A percentile compares a stretch with the other conserved stretches of the same genome.
These are phyloP conservation scores for Sphagnum contortum DNA, from an alignment of 225 moss, liverwort and hornwort species.

Conservation along the genomic window DNA sequence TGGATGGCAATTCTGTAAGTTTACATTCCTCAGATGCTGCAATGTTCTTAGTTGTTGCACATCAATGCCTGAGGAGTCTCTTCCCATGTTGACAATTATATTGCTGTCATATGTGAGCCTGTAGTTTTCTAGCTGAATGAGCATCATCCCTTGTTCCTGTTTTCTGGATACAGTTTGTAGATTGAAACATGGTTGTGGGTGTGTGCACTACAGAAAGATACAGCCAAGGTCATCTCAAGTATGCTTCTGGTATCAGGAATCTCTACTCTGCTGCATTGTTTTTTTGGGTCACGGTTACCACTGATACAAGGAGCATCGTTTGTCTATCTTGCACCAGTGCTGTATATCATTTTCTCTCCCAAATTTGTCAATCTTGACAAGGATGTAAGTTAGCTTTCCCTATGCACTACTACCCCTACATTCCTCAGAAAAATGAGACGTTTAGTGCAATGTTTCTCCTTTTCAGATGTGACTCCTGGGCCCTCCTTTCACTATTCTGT, in stretches of 20 bases:
- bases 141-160: no score
- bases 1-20: conserved; percentile 74
- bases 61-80: no score
- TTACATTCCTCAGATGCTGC: neutral
- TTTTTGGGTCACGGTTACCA: conserved; percentile 72
- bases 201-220: conserved; percentile 48
- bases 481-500: no score
- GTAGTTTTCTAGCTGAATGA: no score
- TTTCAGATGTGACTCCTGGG: no score
- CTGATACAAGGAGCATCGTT: conserved; percentile 88
- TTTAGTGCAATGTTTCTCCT: no score
- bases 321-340: conserved; percentile 72
- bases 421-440: neutral
- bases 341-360: conserved; percentile 64
- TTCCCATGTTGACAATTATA: no score
- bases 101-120: no score
- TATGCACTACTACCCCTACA: neutral
- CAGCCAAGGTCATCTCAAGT: conserved; percentile 79
- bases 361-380: conserved; percentile 23
- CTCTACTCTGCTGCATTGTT: conserved; percentile 69
- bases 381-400: conserved; percentile 20
- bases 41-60: no score
- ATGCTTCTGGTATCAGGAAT: conserved; percentile 83
- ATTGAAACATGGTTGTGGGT: no score
- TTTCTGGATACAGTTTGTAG: no score